phyloP scores from a whole-genome alignment of 2,329 filamentous ascomycete species.

The Thyridium curvatum region DNA sequence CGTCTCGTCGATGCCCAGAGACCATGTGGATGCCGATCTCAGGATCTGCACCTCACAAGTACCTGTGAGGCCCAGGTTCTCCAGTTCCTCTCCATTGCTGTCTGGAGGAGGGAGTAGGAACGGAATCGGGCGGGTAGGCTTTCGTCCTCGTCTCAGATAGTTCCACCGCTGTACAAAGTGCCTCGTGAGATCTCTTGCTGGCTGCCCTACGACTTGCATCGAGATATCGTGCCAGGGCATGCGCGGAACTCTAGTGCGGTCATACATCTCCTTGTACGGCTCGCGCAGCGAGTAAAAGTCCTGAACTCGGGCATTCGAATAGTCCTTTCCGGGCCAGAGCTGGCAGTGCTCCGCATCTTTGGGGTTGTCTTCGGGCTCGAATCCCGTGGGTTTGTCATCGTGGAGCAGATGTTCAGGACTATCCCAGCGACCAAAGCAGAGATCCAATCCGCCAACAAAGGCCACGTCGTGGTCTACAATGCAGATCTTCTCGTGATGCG shows the following conservation, averaged over 20 bases:
- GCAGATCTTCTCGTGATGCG: slow-evolving; percentile 97
- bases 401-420: slow-evolving; percentile 86
- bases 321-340: slow-evolving; percentile 95
- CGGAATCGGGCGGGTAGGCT: slow-evolving; percentile 86
- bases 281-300: slow-evolving; percentile 92
- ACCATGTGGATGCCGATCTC: slow-evolving; percentile 87
- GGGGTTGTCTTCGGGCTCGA: slow-evolving; percentile 70
- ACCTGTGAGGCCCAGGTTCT: slow-evolving; percentile 80
- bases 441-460: slow-evolving; percentile 90
- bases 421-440: slow-evolving; percentile 97
- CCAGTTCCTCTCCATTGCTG: slow-evolving; percentile 78
- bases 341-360: slow-evolving; percentile 93
- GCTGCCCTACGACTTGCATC: slow-evolving; percentile 97
- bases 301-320: slow-evolving; percentile 91
- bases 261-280: slow-evolving; percentile 98
- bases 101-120: slow-evolving; percentile 92
- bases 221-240: slow-evolving; percentile 99
- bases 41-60: slow-evolving; percentile 96
- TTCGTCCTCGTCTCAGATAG: slow-evolving; percentile 86
- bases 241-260: slow-evolving; percentile 76
- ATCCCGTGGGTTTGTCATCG: slow-evolving; percentile 92
- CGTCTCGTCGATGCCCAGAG: slow-evolving; percentile 77
- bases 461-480: slow-evolving; percentile 94
- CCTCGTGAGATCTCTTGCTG: slow-evolving; percentile 84
- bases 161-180: slow-evolving; percentile 99